These are phyloP conservation scores for Pseudogymnoascus sp. DNA, from an alignment of 2,329 filamentous ascomycete genomes.

Conservation along the genomic window DNA sequence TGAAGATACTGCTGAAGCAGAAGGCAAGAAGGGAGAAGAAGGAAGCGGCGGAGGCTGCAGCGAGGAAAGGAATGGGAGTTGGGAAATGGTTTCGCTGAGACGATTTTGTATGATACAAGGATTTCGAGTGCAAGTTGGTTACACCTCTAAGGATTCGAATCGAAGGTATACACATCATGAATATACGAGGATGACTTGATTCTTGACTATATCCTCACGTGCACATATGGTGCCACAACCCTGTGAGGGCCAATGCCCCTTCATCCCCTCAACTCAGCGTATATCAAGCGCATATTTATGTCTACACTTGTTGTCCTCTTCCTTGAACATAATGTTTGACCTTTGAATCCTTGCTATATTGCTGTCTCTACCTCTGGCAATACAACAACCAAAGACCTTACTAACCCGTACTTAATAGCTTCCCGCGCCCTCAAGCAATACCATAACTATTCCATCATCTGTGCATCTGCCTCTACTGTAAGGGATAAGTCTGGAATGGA, in stretches of 20 bases:
- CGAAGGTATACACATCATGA: background rate
- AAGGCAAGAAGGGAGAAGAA: slow-evolving; percentile 14
- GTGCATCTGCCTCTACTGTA: background rate
- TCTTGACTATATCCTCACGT: background rate
- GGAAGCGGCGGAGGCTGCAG: background rate
- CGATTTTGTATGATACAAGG: background rate
- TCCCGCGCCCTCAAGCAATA: background rate
- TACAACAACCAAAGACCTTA: background rate
- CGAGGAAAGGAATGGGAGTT: background rate
- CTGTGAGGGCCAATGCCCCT: background rate
- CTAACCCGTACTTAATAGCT: background rate
- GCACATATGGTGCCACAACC: background rate
- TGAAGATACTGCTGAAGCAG: slow-evolving; percentile 11
- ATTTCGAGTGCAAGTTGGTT: background rate
- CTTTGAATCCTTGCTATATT: background rate
- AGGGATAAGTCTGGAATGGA: background rate
- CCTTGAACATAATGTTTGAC: background rate
- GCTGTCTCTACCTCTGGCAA: background rate
- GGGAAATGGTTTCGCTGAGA: slow-evolving; percentile 6
- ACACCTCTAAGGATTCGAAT: background rate
- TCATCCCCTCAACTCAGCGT: background rate
- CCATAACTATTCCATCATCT: background rate
- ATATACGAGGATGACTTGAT: background rate
- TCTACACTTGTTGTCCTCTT: background rate
- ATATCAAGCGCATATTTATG: background rate